Percentiles rank a stretch among this genome's conserved stretches.
Conservation (phyloP, 495 filamentous ascomycete species). For the Penicillium roqueforti region DNA sequence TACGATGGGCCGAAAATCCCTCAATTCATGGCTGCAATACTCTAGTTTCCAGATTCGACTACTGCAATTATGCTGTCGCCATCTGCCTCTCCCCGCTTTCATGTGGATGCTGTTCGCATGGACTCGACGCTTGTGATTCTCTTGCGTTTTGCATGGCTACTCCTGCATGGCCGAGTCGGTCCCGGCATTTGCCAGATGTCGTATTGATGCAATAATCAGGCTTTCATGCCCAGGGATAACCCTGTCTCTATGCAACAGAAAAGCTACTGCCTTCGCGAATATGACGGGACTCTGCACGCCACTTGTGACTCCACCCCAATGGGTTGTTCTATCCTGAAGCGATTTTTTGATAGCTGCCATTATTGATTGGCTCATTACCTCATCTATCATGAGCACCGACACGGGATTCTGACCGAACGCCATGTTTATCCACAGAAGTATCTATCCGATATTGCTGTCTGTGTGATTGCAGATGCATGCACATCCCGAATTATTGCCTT, state of each 20-base stretch:
- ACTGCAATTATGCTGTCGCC: conserved; percentile 33
- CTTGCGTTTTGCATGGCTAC: conserved; percentile 33
- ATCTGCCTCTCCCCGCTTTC: conserved; percentile 35
- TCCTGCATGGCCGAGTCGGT: conserved; percentile 39
- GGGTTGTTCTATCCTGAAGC: conserved; percentile 11
- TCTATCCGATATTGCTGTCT: conserved; percentile 19
- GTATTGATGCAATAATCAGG: conserved; percentile 35
- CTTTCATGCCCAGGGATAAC: conserved; percentile 26
- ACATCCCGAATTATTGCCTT: conserved; percentile 12
- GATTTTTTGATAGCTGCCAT: conserved; percentile 12
- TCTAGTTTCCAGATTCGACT: conserved; percentile 29
- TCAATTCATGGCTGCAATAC: conserved; percentile 32
- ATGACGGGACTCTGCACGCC: conserved; percentile 20
- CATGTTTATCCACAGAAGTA: conserved; percentile 9
- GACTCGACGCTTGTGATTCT: conserved; percentile 24
- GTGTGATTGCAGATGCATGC: conserved; percentile 26
- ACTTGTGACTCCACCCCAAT: conserved; percentile 21
- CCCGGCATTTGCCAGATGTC: conserved; percentile 40
- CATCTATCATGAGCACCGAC: conserved; percentile 19
- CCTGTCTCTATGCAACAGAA: conserved; percentile 27
- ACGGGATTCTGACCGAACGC: conserved; percentile 15
- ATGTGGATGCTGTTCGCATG: conserved; percentile 32
- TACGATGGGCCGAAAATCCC: conserved; percentile 40
- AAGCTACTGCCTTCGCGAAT: conserved; percentile 17
- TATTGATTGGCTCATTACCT: conserved; percentile 21